phyloP scores from a whole-genome alignment of 2,329 filamentous ascomycete species.

The Microdochium bolleyi region DNA sequence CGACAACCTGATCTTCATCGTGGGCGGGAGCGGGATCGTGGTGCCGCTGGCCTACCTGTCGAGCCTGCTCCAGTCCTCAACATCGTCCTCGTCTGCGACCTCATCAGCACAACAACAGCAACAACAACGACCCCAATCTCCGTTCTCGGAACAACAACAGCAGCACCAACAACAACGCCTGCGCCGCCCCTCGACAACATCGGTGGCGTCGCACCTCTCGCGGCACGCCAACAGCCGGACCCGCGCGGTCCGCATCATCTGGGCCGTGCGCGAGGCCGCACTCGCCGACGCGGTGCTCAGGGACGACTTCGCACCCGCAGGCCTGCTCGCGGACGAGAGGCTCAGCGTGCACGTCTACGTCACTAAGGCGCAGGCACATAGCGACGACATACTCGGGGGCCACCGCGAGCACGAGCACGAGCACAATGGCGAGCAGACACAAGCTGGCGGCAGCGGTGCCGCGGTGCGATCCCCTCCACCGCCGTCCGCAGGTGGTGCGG shows the following conservation, averaged over 20 bases:
- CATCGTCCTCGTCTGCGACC: not conserved
- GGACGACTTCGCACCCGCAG: conserved; percentile 20
- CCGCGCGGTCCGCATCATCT: conserved; percentile 25
- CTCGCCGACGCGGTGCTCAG: conserved; percentile 26
- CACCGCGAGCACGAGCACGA: not conserved
- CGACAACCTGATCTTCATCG: conserved; percentile 31
- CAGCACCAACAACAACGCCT: not conserved
- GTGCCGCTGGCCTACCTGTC: conserved; percentile 27
- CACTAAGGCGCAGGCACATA: conserved; percentile 10
- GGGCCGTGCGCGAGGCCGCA: conserved; percentile 31
- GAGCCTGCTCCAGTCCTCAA: not conserved
- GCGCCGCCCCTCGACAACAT: not conserved
- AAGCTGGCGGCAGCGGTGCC: not conserved
- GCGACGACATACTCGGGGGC: not conserved
- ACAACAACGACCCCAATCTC: not conserved
- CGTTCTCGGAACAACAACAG: not conserved
- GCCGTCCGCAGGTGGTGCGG: too few relatives aligned
- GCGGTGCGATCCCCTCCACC: not conserved
- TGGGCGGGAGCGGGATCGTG: conserved; percentile 36
- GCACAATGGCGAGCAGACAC: not conserved
- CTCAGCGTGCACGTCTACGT: conserved; percentile 28
- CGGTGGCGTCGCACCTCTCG: conserved; percentile 14
- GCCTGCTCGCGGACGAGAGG: conserved; percentile 8
- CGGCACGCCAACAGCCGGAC: conserved; percentile 6
- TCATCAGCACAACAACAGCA: not conserved